Conservation (phyloP, 2,329 filamentous ascomycete species). For the Aspergillus terreus region DNA sequence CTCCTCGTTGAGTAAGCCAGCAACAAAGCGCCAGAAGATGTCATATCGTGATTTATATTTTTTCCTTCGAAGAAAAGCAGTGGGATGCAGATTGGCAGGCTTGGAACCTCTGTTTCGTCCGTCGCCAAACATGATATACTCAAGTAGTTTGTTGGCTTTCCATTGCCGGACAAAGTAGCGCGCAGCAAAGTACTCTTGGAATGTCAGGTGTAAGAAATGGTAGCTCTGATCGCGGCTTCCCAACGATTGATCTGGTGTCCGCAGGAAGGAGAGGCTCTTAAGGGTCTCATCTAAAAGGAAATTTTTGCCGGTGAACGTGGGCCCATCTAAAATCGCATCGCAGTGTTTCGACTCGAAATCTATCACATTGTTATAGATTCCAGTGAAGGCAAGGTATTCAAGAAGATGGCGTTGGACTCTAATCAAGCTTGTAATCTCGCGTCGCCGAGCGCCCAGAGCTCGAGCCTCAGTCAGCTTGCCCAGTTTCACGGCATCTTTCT, state of each 20-base stretch:
- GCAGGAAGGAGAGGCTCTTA: slow-evolving; percentile 35
- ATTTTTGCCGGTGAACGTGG: too few relatives aligned
- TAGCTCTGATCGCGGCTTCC: slow-evolving; percentile 23
- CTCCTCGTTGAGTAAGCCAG: slow-evolving; percentile 32
- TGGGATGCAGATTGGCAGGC: background rate
- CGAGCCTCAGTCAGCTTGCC: slow-evolving; percentile 12
- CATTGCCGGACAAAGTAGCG: slow-evolving; percentile 26
- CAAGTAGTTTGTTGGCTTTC: background rate
- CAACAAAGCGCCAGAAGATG: slow-evolving; percentile 43
- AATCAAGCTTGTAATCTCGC: background rate
- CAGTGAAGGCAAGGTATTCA: slow-evolving; percentile 32
- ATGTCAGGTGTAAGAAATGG: slow-evolving; percentile 43
- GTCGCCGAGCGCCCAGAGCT: too few relatives aligned
- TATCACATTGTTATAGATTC: slow-evolving; percentile 30
- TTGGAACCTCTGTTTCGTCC: background rate
- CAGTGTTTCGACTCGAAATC: slow-evolving; percentile 29
- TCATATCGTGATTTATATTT: slow-evolving; percentile 41
- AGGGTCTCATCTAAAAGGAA: slow-evolving; percentile 2
- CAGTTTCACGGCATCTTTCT: slow-evolving; percentile 35
- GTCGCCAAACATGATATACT: background rate
- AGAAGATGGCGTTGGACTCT: too few relatives aligned
- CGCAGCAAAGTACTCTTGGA: slow-evolving; percentile 44
- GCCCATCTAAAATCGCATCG: slow-evolving; percentile 7
- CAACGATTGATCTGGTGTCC: slow-evolving; percentile 25
- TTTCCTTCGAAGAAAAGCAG: slow-evolving; percentile 28